Conservation (phyloP, 768 basidiomycete species). For the Termitomyces sp. region DNA sequence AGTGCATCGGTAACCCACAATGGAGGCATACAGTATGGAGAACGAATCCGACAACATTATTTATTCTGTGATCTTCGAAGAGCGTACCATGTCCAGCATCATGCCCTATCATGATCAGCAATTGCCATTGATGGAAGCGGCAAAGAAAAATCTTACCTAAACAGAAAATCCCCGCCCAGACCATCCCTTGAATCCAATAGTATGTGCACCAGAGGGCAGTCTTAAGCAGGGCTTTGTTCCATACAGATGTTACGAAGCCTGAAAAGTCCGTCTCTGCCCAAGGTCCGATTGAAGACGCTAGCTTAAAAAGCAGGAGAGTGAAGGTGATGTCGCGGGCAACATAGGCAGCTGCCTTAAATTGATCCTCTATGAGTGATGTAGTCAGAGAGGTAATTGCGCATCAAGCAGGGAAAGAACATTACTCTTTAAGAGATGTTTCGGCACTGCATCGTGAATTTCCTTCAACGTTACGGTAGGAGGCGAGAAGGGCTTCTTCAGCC, state of each 20-base stretch:
- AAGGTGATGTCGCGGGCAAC: constrained; percentile 43
- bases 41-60: constrained; percentile 46
- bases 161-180: constrained; percentile 50
- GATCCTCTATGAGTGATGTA: constrained; percentile 25
- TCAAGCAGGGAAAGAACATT: not conserved
- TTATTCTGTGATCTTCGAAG: constrained; percentile 30
- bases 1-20: not conserved
- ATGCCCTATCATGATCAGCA: constrained; percentile 27
- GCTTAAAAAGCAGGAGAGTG: constrained; percentile 37
- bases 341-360: constrained; percentile 37
- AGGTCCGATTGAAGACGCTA: constrained; percentile 40
- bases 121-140: not conserved
- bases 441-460: constrained; percentile 53
- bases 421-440: constrained; percentile 47
- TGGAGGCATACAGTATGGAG: constrained; percentile 38
- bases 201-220: constrained; percentile 40
- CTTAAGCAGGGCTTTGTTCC: constrained; percentile 28
- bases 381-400: not conserved
- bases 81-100: constrained; percentile 44
- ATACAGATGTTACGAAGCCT: constrained; percentile 29
- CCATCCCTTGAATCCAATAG: constrained; percentile 50
- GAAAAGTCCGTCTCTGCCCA: constrained; percentile 35
- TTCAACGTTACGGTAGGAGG: constrained; percentile 49
- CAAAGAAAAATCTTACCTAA: constrained; percentile 31
- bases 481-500: constrained; percentile 41